Conservation (phyloP, 148 eudicot species). For the Rheum nobile region DNA sequence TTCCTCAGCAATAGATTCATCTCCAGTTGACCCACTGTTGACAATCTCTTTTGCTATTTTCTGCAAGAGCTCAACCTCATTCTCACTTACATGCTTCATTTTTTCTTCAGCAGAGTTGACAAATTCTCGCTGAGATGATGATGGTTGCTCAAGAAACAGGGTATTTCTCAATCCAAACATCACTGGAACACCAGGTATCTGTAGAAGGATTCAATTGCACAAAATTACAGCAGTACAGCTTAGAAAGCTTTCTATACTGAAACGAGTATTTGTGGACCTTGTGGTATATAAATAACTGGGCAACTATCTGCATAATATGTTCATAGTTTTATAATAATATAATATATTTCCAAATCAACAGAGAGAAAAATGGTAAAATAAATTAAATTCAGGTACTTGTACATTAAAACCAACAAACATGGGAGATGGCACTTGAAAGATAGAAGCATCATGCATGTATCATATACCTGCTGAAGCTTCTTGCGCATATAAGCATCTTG, state of each 20-base stretch:
- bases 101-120: conserved; percentile 1
- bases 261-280: background rate
- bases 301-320: no score
- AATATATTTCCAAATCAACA: no score
- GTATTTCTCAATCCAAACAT: conserved; percentile 73
- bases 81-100: background rate
- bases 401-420: no score
- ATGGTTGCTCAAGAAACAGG: conserved; percentile 46
- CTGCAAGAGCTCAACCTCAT: conserved; percentile 19
- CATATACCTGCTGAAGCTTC: conserved; percentile 13
- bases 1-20: conserved; percentile 13
- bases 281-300: no score
- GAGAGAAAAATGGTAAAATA: no score
- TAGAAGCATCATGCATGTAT: background rate
- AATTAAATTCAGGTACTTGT: no score
- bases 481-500: conserved; percentile 65
- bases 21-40: conserved; percentile 23
- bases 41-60: conserved; percentile 21
- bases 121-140: background rate
- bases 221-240: background rate
- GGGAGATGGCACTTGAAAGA: background rate
- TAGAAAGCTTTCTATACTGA: background rate
- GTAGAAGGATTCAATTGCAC: background rate
- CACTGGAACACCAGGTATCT: conserved; percentile 78
- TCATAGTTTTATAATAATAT: no score